A percentile compares a stretch with the other conserved stretches of the same genome.
phyloP scores from a whole-genome alignment of 1,284 basidiomycete genomes.

The Boletus mariae region DNA sequence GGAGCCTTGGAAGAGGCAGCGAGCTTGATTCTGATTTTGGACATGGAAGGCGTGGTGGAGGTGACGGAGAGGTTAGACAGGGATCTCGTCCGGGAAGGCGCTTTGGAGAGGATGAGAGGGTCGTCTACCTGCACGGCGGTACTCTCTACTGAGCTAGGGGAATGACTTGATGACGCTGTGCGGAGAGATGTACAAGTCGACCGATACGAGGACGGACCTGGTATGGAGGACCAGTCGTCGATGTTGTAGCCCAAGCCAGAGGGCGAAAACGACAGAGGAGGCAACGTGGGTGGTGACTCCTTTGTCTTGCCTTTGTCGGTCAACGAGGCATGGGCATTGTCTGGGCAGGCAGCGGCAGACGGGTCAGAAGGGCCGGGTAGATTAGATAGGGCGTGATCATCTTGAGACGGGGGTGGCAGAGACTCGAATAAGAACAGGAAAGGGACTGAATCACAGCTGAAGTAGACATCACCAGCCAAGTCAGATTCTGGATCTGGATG shows the following conservation, averaged over 20 bases:
- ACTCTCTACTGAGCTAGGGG: slow-evolving; percentile 16
- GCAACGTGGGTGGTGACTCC: slow-evolving; percentile 57
- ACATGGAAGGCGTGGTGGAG: slow-evolving; percentile 44
- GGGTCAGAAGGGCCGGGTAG: slow-evolving; percentile 20
- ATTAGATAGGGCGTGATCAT: slow-evolving; percentile 26
- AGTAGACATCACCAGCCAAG: slow-evolving; percentile 33
- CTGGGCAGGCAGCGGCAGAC: slow-evolving; percentile 11
- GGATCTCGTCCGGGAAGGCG: slow-evolving; percentile 50
- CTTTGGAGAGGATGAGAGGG: slow-evolving; percentile 18
- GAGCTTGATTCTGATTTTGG: slow-evolving; percentile 47
- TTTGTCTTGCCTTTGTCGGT: slow-evolving; percentile 54
- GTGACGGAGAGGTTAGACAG: slow-evolving; percentile 51
- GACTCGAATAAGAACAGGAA: slow-evolving; percentile 4
- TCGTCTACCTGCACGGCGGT: slow-evolving; percentile 12
- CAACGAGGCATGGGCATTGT: slow-evolving; percentile 21
- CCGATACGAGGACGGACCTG: slow-evolving; percentile 56
- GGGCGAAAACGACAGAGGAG: slow-evolving; percentile 58
- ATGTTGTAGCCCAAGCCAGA: slow-evolving; percentile 46
- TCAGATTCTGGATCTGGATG: slow-evolving; percentile 11
- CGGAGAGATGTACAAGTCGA: slow-evolving; percentile 33
- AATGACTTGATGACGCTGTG: slow-evolving; percentile 14
- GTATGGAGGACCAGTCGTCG: slow-evolving; percentile 43
- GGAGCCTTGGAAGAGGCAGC: slow-evolving; percentile 39
- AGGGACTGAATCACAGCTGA: slow-evolving; percentile 19
- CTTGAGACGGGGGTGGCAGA: neutral